Base-by-base conservation (phyloP, 1,139 yeast genomes). In the Oligophagozyma castellii region DNA sequence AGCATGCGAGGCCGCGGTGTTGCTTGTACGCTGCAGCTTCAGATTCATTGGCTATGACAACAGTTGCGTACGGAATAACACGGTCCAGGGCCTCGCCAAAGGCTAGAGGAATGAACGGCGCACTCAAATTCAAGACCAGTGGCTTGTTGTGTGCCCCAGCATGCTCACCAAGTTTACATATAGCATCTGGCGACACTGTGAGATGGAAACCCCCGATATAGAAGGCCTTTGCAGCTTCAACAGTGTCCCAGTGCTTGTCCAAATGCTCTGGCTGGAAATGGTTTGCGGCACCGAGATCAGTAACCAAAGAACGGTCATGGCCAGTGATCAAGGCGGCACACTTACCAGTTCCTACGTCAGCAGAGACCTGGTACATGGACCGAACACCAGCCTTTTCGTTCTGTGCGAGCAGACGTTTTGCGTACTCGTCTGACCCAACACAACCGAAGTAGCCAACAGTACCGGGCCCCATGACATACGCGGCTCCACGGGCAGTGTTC, bases 401-500 rank as follows among this genome's bases (percentile, higher is more conserved):
- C 56, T 95, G 96, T 51, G 71, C 73, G 35, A 65, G 61, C 55
- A 92, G 71, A 57, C 75, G 72, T 38, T 78, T 84, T 33, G 92
- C 74, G 61, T 76, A 89, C 47, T 76, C 69, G 59, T 89, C 99
- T 46, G 79, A 69, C 51, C 98, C 98, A 39, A 86, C 98, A 32
- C 94, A 76, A 31, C 99, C 99, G 52, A 89, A 84, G 67, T 92
- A 89, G 31, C 77, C 79, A 30, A 89, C 98, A 19, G 92, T 74
- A 47, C 73, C 59, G 28, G 65, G 60, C 35, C 96, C 95, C 34
- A 92, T 67, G 39, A 83, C 61, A 62, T 83, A 86, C 54, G 89
- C 95, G 30, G 96, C 96, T 52, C 95, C 99, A 63, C 99, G 75
- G 35, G 98, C 95, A 39, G 98, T 76, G 65, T 89, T 89, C 64